A percentile compares a stretch with the other conserved stretches of the same genome.
Conservation (phyloP, 2,329 filamentous ascomycete species). For the Aspergillus piperis region DNA sequence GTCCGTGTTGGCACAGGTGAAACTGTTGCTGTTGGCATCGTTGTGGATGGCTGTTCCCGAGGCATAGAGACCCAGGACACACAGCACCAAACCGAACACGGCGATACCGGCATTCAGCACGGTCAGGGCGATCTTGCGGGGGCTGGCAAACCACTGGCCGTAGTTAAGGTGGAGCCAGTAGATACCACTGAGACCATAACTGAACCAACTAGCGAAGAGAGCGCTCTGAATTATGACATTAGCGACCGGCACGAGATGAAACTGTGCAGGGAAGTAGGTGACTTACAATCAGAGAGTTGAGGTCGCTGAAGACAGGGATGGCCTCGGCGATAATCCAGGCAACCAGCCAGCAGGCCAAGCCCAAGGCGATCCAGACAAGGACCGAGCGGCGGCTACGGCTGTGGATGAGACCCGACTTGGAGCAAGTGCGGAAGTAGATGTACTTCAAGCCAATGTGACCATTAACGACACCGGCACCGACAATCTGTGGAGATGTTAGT, state of each 20-base stretch:
- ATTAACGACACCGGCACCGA: constrained; percentile 69
- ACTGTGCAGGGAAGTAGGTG: too few relatives aligned
- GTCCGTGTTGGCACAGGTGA: constrained; percentile 29
- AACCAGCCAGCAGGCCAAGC: constrained; percentile 56
- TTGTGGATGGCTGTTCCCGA: constrained; percentile 31
- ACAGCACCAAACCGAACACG: constrained; percentile 22
- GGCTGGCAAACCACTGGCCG: constrained; percentile 33
- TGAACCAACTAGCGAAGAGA: constrained; percentile 67
- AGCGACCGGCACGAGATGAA: neutral
- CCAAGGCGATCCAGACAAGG: constrained; percentile 60
- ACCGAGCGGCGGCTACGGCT: constrained; percentile 51
- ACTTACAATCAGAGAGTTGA: constrained; percentile 33
- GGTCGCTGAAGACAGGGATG: constrained; percentile 67
- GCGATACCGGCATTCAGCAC: constrained; percentile 20
- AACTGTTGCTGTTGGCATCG: constrained; percentile 24
- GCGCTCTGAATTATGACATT: constrained; percentile 37
- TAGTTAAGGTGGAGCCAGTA: constrained; percentile 40
- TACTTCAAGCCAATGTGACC: constrained; percentile 66
- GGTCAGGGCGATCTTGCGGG: constrained; percentile 31
- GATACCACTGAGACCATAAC: constrained; percentile 37
- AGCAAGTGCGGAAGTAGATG: constrained; percentile 65
- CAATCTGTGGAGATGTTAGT: constrained; percentile 44
- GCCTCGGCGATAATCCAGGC: constrained; percentile 68
- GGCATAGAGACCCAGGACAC: constrained; percentile 30
- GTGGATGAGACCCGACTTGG: constrained; percentile 56